phyloP scores from a whole-genome alignment of 1,284 basidiomycete species.

The Ustanciosporium gigantosporum region DNA sequence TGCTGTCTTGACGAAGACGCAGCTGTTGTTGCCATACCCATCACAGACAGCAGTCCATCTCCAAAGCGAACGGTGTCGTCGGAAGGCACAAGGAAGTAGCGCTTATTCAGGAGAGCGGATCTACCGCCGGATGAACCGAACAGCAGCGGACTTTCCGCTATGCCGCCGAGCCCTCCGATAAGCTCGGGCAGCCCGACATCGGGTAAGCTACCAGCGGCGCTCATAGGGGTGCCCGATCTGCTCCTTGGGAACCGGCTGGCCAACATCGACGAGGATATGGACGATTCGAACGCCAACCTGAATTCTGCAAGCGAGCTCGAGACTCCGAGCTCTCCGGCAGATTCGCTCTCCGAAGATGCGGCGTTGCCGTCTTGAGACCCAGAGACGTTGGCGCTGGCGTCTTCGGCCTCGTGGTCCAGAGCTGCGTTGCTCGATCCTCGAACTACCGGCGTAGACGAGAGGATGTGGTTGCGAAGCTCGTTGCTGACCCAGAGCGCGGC shows the following conservation, averaged over 20 bases:
- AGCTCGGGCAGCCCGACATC: neutral
- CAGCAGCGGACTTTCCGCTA: constrained; percentile 29
- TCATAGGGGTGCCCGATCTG: constrained; percentile 11
- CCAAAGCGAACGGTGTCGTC: constrained; percentile 82
- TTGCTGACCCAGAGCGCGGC: constrained; percentile 48
- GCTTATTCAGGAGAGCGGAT: constrained; percentile 25
- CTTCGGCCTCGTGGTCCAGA: constrained; percentile 10
- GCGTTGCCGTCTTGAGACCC: constrained; percentile 4
- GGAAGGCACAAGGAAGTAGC: constrained; percentile 73
- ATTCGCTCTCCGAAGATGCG: constrained; percentile 9
- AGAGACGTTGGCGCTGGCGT: neutral
- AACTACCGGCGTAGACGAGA: constrained; percentile 6
- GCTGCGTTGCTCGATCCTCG: neutral
- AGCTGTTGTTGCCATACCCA: constrained; percentile 8
- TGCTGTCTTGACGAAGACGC: constrained; percentile 2
- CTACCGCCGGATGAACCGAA: constrained; percentile 21
- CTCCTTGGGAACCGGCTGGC: constrained; percentile 16
- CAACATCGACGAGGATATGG: neutral
- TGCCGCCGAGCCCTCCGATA: constrained; percentile 23
- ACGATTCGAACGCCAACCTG: constrained; percentile 22
- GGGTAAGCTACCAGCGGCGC: constrained; percentile 1
- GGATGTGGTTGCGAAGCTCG: constrained; percentile 43
- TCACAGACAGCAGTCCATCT: constrained; percentile 67
- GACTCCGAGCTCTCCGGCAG: constrained; percentile 36
- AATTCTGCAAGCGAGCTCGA: constrained; percentile 40